Percentiles rank a stretch among this genome's conserved stretches.
phyloP scores from a whole-genome alignment of 2,329 filamentous ascomycete species.

The Aspergillus novoparasiticus region DNA sequence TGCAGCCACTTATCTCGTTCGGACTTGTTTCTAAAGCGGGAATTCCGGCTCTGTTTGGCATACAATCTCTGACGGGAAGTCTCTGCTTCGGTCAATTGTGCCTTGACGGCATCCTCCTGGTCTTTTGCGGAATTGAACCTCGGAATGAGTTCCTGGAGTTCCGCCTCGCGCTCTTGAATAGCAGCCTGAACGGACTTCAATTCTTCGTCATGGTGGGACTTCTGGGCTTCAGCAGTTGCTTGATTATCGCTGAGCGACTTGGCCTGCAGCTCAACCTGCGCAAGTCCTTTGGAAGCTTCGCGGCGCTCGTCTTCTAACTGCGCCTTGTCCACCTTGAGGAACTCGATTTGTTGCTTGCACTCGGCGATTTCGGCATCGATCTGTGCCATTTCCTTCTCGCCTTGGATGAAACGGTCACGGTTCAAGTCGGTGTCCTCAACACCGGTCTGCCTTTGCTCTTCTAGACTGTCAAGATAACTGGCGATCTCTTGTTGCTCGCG shows the following conservation, averaged over 20 bases:
- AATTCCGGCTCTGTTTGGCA: conserved; percentile 87
- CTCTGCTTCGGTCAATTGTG: conserved; percentile 75
- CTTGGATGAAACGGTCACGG: conserved; percentile 72
- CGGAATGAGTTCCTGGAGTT: conserved; percentile 75
- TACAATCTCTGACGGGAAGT: conserved; percentile 76
- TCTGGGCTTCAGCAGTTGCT: conserved; percentile 72
- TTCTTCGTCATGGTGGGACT: conserved; percentile 70
- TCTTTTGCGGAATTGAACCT: conserved; percentile 73
- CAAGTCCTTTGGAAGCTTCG: conserved; percentile 75
- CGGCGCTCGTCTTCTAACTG: conserved; percentile 90
- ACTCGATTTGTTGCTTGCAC: conserved; percentile 78
- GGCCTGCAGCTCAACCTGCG: conserved; percentile 82
- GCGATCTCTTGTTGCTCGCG: conserved; percentile 81
- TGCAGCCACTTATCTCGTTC: conserved; percentile 84
- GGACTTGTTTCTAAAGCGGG: conserved; percentile 82
- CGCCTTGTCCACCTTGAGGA: conserved; percentile 79
- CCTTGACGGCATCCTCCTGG: conserved; percentile 70
- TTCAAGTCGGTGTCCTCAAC: conserved; percentile 83
- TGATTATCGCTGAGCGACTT: conserved; percentile 84
- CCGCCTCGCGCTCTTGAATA: conserved; percentile 74
- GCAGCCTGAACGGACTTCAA: conserved; percentile 71
- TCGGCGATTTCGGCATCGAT: conserved; percentile 79
- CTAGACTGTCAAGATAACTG: conserved; percentile 77
- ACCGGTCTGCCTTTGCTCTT: conserved; percentile 77
- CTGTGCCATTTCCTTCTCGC: conserved; percentile 75